Conservation (phyloP, 2,329 filamentous ascomycete species). For the Lachnum nothofagi region DNA sequence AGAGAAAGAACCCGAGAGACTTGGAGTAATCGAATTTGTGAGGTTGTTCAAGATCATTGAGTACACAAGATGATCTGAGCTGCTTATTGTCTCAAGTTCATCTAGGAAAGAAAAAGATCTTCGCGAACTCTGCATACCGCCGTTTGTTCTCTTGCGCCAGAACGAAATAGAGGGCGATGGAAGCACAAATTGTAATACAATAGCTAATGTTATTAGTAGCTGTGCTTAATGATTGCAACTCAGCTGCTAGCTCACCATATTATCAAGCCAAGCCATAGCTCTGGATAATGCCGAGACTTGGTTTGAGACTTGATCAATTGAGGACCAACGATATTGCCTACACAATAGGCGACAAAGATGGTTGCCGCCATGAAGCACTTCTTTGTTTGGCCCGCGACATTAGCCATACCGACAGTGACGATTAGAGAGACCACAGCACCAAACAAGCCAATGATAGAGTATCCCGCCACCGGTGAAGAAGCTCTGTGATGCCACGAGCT, state of each 20-base stretch:
- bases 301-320: conserved; percentile 65
- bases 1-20: too few relatives aligned
- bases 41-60: too few relatives aligned
- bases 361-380: conserved; percentile 71
- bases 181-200: conserved; percentile 58
- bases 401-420: conserved; percentile 55
- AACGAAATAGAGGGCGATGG: conserved; percentile 52
- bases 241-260: conserved; percentile 39
- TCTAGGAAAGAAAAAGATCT: too few relatives aligned
- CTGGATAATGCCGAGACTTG: conserved; percentile 62
- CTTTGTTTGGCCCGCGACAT: conserved; percentile 72
- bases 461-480: conserved; percentile 62
- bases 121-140: too few relatives aligned
- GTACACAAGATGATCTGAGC: too few relatives aligned
- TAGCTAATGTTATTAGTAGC: conserved; percentile 44
- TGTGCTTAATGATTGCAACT: too few relatives aligned
- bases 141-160: conserved; percentile 54
- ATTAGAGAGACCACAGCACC: conserved; percentile 63
- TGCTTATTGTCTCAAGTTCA: too few relatives aligned
- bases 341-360: conserved; percentile 70
- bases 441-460: conserved; percentile 68
- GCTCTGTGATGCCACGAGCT: conserved; percentile 58
- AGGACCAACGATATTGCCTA: conserved; percentile 72
- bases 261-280: conserved; percentile 65
- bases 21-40: too few relatives aligned